Evolutionary conservation across 176 grass and related monocot species (phyloP), one percentile per base, ranked within the genome.

Genomic region (Carex scoparia): DNA sequence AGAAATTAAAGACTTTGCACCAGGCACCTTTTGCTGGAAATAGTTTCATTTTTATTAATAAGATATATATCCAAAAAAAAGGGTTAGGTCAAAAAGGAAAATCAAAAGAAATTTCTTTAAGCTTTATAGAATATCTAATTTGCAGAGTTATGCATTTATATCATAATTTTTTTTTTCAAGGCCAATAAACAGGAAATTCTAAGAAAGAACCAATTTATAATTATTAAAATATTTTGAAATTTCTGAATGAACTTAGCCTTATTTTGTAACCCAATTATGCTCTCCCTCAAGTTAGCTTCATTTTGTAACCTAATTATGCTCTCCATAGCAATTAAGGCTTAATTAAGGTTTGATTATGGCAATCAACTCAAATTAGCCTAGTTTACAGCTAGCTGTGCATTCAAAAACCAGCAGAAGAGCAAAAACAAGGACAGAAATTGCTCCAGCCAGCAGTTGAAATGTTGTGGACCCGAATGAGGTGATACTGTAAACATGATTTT

Each of bases 1-100:
- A 53, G 93, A 85, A 82, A 95, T 93, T 15, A 98, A 74, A 68
- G 95, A 98, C 14, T 94, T 98, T 2, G 88, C 93, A 28, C 89
- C 81, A 42, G 91, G 87, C 35, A 98, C 54, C 80, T 98, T 95
- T 77, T 82, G 72, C 93, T 98, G 85, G 18, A 83, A 68, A 67
- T 69, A 58, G 14, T 58, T 79, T 79, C 28, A 79, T 78, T 28
- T 32, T 35, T 78, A 28, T 78, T 33, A 78, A 16, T 32, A 28
- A 55, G 30, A 57, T 55, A 32, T 55, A 55, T 23, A 31, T 55
- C 4, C 1, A 78, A 78, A 58, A 16, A 33, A 5, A 63, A 44
- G 15, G 1, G 35, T 79, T 32, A 58, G 4, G 74, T 10, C 51
- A 77, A 32, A 77, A 10, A 46, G 8, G 10, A 70, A 3, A 72